A percentile compares a stretch with the other conserved stretches of the same genome.
phyloP scores from a whole-genome alignment of 1,284 basidiomycete species.

The Trichosporon inkin region DNA sequence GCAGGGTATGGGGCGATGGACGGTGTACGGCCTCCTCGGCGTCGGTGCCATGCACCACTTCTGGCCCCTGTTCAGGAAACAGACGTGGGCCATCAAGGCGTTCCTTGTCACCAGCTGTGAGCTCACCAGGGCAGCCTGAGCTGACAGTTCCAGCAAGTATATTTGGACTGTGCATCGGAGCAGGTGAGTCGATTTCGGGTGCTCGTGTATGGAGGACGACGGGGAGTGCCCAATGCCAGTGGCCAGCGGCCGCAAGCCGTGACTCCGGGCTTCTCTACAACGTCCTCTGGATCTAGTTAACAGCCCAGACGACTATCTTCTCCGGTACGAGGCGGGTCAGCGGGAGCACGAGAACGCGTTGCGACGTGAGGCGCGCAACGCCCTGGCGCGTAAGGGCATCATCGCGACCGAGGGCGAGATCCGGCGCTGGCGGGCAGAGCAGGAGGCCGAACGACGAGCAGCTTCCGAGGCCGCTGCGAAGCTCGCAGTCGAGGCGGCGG shows the following conservation, averaged over 20 bases:
- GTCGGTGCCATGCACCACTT: conserved; percentile 65
- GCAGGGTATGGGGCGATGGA: conserved; percentile 60
- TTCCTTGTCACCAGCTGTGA: conserved; percentile 53
- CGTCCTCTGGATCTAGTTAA: conserved; percentile 1
- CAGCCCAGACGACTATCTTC: conserved; percentile 63
- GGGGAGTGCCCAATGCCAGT: neutral
- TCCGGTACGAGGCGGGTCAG: conserved; percentile 64
- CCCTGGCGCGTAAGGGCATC: conserved; percentile 61
- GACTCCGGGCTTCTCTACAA: neutral
- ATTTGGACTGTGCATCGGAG: conserved; percentile 67
- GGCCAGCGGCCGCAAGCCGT: neutral
- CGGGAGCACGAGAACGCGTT: conserved; percentile 65
- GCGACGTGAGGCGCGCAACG: conserved; percentile 67
- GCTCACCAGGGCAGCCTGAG: neutral
- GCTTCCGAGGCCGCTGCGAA: conserved; percentile 16
- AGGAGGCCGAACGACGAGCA: conserved; percentile 37
- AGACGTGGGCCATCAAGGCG: conserved; percentile 73
- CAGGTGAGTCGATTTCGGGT: conserved; percentile 32
- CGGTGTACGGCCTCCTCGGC: conserved; percentile 59
- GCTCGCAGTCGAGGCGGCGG: conserved; percentile 14
- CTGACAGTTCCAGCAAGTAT: conserved; percentile 55
- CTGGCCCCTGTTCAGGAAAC: conserved; percentile 75
- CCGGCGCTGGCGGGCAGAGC: conserved; percentile 65
- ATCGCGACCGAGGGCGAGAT: conserved; percentile 79
- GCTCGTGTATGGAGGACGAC: neutral